These are phyloP conservation scores for Bretziella fagacearum DNA, from an alignment of 2,329 filamentous ascomycete genomes.

Conservation along the genomic window DNA sequence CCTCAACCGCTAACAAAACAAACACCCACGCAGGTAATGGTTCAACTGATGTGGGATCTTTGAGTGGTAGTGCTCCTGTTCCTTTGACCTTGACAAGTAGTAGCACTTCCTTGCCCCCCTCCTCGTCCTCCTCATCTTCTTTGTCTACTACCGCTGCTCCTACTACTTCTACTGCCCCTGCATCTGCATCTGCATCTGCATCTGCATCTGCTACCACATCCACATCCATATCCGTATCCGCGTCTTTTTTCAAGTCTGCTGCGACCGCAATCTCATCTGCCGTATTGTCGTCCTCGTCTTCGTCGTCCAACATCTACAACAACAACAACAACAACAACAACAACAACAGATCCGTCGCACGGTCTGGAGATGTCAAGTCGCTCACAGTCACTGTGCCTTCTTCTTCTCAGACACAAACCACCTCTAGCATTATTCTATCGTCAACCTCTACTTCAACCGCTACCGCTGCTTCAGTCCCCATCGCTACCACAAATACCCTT, in stretches of 20 bases:
- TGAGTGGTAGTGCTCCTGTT: background rate
- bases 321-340: background rate
- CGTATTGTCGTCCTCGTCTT: constrained; percentile 18
- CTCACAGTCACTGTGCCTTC: constrained; percentile 9
- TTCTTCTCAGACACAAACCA: constrained; percentile 5
- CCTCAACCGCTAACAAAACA: background rate
- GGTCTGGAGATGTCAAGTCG: constrained; percentile 7
- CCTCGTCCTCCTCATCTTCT: background rate
- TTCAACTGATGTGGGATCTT: background rate
- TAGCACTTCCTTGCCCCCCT: background rate
- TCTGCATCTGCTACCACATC: background rate
- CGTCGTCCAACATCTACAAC: too few relatives aligned
- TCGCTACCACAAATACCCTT: constrained; percentile 40
- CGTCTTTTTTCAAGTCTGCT: constrained; percentile 3
- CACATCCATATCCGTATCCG: constrained; percentile 1
- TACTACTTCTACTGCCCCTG: constrained; percentile 10
- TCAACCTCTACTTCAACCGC: background rate
- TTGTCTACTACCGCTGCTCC: constrained; percentile 15
- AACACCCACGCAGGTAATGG: background rate
- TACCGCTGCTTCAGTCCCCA: constrained; percentile 20
- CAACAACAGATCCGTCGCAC: background rate
- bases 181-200: constrained; percentile 3
- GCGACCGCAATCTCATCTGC: constrained; percentile 12
- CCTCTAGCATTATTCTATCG: background rate
- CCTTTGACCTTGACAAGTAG: background rate